Conservation (phyloP, 345 rosid genomes). For the Diplotaxis tenuifolia region DNA sequence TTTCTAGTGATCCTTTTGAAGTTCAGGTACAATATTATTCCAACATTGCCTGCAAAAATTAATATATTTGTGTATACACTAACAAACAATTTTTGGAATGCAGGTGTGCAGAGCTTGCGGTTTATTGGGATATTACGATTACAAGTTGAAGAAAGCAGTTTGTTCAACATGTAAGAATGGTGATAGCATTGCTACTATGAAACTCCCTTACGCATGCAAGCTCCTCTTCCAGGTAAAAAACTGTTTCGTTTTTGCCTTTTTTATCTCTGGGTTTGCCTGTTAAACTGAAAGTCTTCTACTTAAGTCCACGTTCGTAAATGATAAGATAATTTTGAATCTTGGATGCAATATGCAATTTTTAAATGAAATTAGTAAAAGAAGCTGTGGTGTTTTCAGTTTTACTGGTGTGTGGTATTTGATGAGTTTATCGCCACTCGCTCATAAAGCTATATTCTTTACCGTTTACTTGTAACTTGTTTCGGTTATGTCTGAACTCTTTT, state of each 20-base stretch:
- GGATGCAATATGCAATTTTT: not conserved
- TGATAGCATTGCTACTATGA: conserved; percentile 73
- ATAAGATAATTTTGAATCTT: not conserved
- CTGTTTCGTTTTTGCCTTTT: not conserved
- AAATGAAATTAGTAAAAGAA: not conserved
- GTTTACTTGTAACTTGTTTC: not conserved
- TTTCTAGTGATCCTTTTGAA: conserved; percentile 95
- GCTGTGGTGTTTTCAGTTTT: not conserved
- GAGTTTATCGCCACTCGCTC: no score
- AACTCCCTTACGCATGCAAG: conserved; percentile 93
- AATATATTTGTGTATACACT: not conserved
- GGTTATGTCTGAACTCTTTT: conserved; percentile 1
- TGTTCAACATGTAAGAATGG: conserved; percentile 86
- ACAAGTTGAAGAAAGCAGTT: conserved; percentile 68
- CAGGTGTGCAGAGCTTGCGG: conserved; percentile 94
- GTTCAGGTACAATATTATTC: no score
- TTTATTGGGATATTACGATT: conserved; percentile 78
- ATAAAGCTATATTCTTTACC: not conserved
- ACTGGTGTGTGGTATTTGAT: no score
- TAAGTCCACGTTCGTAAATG: not conserved
- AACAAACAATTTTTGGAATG: not conserved
- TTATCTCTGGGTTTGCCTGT: no score
- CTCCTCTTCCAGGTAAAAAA: conserved; percentile 74
- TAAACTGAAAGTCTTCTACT: not conserved
- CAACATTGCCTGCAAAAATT: no score